A percentile compares a stretch with the other conserved stretches of the same genome.
Conservation (phyloP, 1,284 basidiomycete species). For the Microbotryum lychnidis-dioicae region DNA sequence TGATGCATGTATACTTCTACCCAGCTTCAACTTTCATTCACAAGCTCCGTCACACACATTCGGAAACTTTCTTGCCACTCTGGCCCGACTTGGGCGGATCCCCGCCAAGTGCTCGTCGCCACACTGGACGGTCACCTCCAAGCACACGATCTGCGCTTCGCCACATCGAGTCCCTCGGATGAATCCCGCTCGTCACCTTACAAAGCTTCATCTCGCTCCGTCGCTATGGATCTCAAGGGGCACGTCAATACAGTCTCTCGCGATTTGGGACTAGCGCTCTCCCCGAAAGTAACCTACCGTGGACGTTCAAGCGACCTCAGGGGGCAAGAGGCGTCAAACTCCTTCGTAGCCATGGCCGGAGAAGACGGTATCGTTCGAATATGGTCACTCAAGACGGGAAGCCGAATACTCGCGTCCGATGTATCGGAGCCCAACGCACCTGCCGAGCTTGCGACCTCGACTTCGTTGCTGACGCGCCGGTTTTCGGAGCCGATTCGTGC, state of each 20-base stretch:
- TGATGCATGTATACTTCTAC: neutral
- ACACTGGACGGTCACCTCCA: slow-evolving; percentile 6
- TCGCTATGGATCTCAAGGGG: neutral
- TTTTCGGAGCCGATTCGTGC: too few relatives aligned
- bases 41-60: slow-evolving; percentile 13
- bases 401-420: too few relatives aligned
- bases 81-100: slow-evolving; percentile 1
- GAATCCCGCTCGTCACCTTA: too few relatives aligned
- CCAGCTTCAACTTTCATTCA: slow-evolving; percentile 10
- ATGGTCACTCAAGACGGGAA: too few relatives aligned
- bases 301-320: too few relatives aligned
- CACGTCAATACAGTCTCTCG: slow-evolving; percentile 15
- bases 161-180: neutral
- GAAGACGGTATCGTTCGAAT: too few relatives aligned
- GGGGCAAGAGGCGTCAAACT: too few relatives aligned
- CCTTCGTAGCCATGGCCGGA: too few relatives aligned
- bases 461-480: too few relatives aligned
- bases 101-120: slow-evolving; percentile 7
- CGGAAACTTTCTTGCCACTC: neutral
- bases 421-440: too few relatives aligned
- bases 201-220: neutral
- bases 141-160: slow-evolving; percentile 18
- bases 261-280: slow-evolving; percentile 11
- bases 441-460: too few relatives aligned
- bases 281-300: too few relatives aligned